Conservation (phyloP, 371 early-diverging fungal species). For the Lichtheimia hyalospora region DNA sequence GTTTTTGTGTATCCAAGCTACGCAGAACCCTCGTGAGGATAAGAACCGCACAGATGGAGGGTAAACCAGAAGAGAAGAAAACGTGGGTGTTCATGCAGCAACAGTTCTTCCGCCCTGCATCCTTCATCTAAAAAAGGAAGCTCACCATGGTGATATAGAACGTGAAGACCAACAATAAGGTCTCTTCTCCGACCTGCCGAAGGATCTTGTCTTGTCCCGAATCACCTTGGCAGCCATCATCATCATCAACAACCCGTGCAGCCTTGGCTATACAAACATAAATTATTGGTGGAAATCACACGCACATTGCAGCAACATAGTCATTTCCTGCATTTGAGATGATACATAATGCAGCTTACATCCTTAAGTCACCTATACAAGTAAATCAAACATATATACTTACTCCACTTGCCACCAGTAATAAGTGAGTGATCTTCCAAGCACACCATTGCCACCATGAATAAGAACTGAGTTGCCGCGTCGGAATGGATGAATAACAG, state of each 20-base stretch:
- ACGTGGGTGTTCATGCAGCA: conserved; percentile 11
- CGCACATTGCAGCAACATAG: too few relatives aligned
- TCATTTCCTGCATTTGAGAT: too few relatives aligned
- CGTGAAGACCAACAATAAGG: neutral
- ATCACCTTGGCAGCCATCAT: too few relatives aligned
- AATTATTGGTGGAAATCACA: too few relatives aligned
- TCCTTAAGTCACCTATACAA: too few relatives aligned
- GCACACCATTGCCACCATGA: neutral
- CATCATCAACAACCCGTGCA: too few relatives aligned
- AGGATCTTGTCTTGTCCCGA: too few relatives aligned
- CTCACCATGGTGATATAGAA: conserved; percentile 5
- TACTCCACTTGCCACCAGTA: neutral
- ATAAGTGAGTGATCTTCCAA: neutral
- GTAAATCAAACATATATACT: neutral
- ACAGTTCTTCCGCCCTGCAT: conserved; percentile 13
- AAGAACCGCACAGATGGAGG: conserved; percentile 15
- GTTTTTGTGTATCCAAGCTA: conserved; percentile 2
- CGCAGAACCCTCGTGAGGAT: conserved; percentile 12
- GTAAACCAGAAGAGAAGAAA: conserved; percentile 10
- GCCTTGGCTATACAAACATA: too few relatives aligned
- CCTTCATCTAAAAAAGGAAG: conserved; percentile 6
- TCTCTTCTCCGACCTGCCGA: too few relatives aligned
- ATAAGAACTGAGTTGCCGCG: neutral
- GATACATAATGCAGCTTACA: too few relatives aligned
- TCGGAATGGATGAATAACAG: conserved; percentile 1